A percentile compares a stretch with the other conserved stretches of the same genome.
Evolutionary conservation across 2,329 filamentous ascomycete genomes (phyloP).

Genomic region (Apiospora saccharicola): DNA sequence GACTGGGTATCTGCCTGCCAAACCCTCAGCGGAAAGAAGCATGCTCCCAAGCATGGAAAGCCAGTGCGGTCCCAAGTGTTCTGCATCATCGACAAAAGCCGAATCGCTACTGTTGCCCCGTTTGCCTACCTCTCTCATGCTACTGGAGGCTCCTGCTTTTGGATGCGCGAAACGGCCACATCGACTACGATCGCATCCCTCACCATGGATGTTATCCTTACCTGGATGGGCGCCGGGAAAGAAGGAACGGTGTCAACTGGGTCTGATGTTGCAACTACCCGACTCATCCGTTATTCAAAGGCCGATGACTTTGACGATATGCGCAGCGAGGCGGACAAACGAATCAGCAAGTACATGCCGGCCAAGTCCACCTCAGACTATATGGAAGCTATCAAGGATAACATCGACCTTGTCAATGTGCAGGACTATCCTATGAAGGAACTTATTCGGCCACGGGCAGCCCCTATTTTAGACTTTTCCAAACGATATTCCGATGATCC

Average conservation of each 20-base stretch:
- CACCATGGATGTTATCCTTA: conserved; percentile 28
- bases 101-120: conserved; percentile 38
- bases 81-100: conserved; percentile 44
- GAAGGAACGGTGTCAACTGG: conserved; percentile 27
- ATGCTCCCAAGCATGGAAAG: conserved; percentile 40
- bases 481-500: conserved; percentile 50
- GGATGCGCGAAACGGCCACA: conserved; percentile 33
- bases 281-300: conserved; percentile 31
- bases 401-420: background rate
- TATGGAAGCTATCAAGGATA: conserved; percentile 1
- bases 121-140: conserved; percentile 51
- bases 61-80: conserved; percentile 50
- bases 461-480: conserved; percentile 42
- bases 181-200: conserved; percentile 40
- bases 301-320: background rate
- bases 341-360: conserved; percentile 1
- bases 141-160: conserved; percentile 51
- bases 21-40: conserved; percentile 37
- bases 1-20: conserved; percentile 53
- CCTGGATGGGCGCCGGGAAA: conserved; percentile 45
- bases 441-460: conserved; percentile 24
- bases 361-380: background rate
- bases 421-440: conserved; percentile 22
- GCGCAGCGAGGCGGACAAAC: conserved; percentile 6
- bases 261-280: background rate